phyloP scores from a whole-genome alignment of 1,284 basidiomycete genomes.

The Peniophora sp. region DNA sequence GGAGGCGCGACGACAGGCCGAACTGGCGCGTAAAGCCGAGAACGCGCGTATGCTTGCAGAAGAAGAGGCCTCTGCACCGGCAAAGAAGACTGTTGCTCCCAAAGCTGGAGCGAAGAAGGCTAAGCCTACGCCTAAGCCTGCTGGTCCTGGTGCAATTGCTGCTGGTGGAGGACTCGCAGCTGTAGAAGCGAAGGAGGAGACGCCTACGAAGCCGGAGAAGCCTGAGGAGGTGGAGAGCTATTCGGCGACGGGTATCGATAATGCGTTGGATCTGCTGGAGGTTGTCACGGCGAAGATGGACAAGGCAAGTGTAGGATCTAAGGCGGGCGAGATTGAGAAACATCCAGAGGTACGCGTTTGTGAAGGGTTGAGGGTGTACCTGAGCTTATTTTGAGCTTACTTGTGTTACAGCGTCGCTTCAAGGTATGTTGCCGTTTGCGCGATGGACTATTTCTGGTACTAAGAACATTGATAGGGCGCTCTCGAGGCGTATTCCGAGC shows the following conservation, averaged over 20 bases:
- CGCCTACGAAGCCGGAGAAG: slow-evolving; percentile 12
- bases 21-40: slow-evolving; percentile 71
- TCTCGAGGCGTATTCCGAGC: slow-evolving; percentile 88
- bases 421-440: slow-evolving; percentile 40
- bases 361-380: slow-evolving; percentile 1
- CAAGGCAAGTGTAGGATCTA: slow-evolving; percentile 79
- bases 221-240: slow-evolving; percentile 61
- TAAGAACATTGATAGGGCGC: slow-evolving; percentile 47
- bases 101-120: slow-evolving; percentile 61
- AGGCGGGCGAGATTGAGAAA: slow-evolving; percentile 81
- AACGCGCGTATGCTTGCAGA: slow-evolving; percentile 72
- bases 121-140: slow-evolving; percentile 41
- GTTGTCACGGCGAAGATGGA: slow-evolving; percentile 89
- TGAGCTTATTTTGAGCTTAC: slow-evolving; percentile 3
- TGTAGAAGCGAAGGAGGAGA: slow-evolving; percentile 11
- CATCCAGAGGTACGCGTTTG: slow-evolving; percentile 80
- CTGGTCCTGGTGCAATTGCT: slow-evolving; percentile 71
- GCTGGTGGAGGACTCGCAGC: slow-evolving; percentile 46
- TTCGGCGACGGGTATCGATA: slow-evolving; percentile 84
- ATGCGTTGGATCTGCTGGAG: slow-evolving; percentile 85
- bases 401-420: slow-evolving; percentile 60
- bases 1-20: slow-evolving; percentile 70
- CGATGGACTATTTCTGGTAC: not conserved
- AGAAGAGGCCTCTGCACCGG: slow-evolving; percentile 67
- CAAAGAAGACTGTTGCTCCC: slow-evolving; percentile 59